A percentile compares a stretch with the other conserved stretches of the same genome.
phyloP scores from a whole-genome alignment of 2,329 filamentous ascomycete genomes.

The Coniosporium tulheliwenetii region DNA sequence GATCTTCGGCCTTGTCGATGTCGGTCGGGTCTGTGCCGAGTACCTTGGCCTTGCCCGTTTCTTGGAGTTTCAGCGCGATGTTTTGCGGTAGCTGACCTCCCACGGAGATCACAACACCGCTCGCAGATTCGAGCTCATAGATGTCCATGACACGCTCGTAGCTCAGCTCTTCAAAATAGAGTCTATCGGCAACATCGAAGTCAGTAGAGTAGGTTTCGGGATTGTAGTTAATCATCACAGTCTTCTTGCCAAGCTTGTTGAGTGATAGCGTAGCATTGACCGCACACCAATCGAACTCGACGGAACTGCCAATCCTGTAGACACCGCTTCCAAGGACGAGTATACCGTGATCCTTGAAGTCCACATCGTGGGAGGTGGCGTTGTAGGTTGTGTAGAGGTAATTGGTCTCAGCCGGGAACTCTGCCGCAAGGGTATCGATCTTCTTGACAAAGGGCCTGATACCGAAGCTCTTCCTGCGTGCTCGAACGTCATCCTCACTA shows the following conservation, averaged over 20 bases:
- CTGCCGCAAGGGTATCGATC: conserved; percentile 92
- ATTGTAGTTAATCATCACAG: conserved; percentile 91
- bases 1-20: conserved; percentile 95
- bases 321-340: conserved; percentile 87
- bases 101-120: conserved; percentile 84
- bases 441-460: conserved; percentile 95
- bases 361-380: conserved; percentile 81
- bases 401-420: conserved; percentile 90
- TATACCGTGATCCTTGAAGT: conserved; percentile 81
- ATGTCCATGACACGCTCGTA: conserved; percentile 99
- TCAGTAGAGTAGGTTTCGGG: conserved; percentile 74
- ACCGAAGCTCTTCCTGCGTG: conserved; percentile 67
- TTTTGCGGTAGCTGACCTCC: conserved; percentile 95
- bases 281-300: conserved; percentile 98
- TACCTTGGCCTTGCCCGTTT: conserved; percentile 76
- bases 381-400: conserved; percentile 98
- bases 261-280: conserved; percentile 78
- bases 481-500: conserved; percentile 80
- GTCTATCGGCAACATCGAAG: conserved; percentile 73
- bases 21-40: conserved; percentile 85
- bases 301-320: conserved; percentile 92
- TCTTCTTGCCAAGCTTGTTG: conserved; percentile 83
- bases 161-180: conserved; percentile 94
- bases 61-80: conserved; percentile 86
- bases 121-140: conserved; percentile 77